phyloP scores from a whole-genome alignment of 2,329 filamentous ascomycete species.

The Shiraia sp. region DNA sequence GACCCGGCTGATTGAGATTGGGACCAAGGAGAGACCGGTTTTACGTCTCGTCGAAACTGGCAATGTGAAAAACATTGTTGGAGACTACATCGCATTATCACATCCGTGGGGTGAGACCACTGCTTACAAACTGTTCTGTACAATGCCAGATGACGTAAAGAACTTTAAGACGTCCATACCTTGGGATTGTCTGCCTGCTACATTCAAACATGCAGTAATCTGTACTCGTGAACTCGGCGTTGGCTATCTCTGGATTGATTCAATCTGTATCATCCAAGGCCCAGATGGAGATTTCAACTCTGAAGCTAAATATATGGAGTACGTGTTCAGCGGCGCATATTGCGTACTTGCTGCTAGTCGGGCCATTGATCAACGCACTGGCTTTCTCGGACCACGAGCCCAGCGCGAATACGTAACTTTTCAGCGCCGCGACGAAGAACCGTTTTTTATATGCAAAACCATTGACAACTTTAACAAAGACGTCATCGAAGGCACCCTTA shows the following conservation, averaged over 20 bases:
- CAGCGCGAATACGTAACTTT: conserved; percentile 9
- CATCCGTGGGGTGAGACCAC: conserved; percentile 16
- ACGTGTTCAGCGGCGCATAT: conserved; percentile 18
- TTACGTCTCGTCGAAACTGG: conserved; percentile 7
- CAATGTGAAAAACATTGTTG: not conserved
- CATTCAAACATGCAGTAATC: conserved; percentile 21
- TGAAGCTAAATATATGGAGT: conserved; percentile 22
- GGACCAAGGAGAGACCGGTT: not conserved
- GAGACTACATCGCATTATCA: conserved; percentile 15
- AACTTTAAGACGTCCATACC: conserved; percentile 1
- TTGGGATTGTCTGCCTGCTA: conserved; percentile 8
- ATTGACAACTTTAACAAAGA: conserved; percentile 30
- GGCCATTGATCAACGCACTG: conserved; percentile 9
- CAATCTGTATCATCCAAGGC: conserved; percentile 27
- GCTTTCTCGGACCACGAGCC: conserved; percentile 5
- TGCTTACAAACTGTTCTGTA: conserved; percentile 6
- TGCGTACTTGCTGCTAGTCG: conserved; percentile 20
- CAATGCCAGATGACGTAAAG: not conserved
- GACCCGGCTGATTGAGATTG: conserved; percentile 13
- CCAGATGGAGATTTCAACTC: conserved; percentile 18
- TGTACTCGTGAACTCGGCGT: conserved; percentile 13
- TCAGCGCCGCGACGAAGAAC: conserved; percentile 2
- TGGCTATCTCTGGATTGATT: conserved; percentile 31
- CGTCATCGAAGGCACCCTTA: conserved; percentile 19
- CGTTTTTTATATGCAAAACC: conserved; percentile 14